Evolutionary conservation across 2,329 filamentous ascomycete genomes (phyloP).

Genomic region (Microcera coccophila): DNA sequence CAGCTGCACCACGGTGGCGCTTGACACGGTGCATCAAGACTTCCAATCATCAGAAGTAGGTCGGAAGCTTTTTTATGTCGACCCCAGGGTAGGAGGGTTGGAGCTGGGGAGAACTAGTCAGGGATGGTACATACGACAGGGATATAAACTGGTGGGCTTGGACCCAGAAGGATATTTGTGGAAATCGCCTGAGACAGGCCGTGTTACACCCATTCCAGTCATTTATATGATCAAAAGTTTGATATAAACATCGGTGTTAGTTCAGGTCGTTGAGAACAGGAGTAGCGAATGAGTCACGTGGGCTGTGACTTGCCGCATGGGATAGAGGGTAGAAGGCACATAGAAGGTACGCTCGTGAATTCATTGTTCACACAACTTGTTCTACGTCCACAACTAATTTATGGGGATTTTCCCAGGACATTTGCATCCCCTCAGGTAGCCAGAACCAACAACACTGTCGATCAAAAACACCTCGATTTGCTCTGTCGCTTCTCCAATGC

Average conservation of each 20-base stretch:
- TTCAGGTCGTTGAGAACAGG: no score
- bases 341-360: no score
- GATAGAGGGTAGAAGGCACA: no score
- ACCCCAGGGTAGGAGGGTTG: slow-evolving; percentile 24
- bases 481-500: no score
- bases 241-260: neutral
- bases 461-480: no score
- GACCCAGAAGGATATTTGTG: slow-evolving; percentile 17
- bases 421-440: no score
- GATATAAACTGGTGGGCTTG: slow-evolving; percentile 19
- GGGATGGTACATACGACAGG: slow-evolving; percentile 31
- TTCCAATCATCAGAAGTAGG: slow-evolving; percentile 26
- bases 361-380: no score
- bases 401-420: no score
- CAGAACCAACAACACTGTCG: no score
- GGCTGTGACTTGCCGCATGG: no score
- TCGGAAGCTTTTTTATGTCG: slow-evolving; percentile 24
- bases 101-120: slow-evolving; percentile 25
- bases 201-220: slow-evolving; percentile 8
- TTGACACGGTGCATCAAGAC: slow-evolving; percentile 34
- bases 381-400: no score
- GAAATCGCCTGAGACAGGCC: slow-evolving; percentile 11
- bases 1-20: slow-evolving; percentile 30
- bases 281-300: no score
- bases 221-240: slow-evolving; percentile 25